Base-by-base conservation (phyloP, 331 rosid species). In the Dryas integrifolia region DNA sequence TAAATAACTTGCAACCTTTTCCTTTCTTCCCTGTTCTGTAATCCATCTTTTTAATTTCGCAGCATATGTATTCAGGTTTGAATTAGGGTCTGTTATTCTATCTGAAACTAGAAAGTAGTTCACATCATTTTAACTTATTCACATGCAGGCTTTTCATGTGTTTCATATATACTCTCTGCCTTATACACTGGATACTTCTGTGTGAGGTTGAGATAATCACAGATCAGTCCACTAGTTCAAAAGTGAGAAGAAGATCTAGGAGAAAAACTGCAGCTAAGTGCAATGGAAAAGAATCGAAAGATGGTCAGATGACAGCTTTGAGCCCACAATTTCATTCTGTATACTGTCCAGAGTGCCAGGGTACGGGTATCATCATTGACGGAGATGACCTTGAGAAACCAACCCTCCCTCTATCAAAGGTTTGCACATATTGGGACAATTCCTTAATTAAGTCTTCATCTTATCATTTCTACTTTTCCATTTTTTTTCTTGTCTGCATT, bases 341-440 rank as follows among this genome's bases (percentile, higher is more conserved):
- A 43, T 82, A 86, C 89, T 93, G 98, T 75, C 98, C 98, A 21
- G 98, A 88, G 81, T 93, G 98, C 78, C 96, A 87, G 79, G 98
- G 97, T 46, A 86, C 97, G 51, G 98, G 96, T 55, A 50, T 65
- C 18, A 55, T 58, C 49, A 59, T 74, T 30, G 89, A 82, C 52
- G 86, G 87, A 56, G 84, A 82, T 75, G 88, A 73, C 50, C 65
- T 83, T 52, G 98, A 93, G 82, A 76, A 74, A 67, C 84, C 94
- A n/a, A 63, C 68, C 39, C 74, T 88, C 24, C 78, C 88, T 55
- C 62, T 89, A 53, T 83, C 90, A 26, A 85, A 93, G 98, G 98
- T 91, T 72, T 76, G 85, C 53, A 46, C 45, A 40, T 79, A 59
- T n/a, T 66, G 5, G 48, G 13, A 50, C 65, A 4, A 8, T 61